A percentile compares a stretch with the other conserved stretches of the same genome.
These are phyloP conservation scores for Pulveroboletus sp. DNA, from an alignment of 768 basidiomycete species.

Conservation along the genomic window DNA sequence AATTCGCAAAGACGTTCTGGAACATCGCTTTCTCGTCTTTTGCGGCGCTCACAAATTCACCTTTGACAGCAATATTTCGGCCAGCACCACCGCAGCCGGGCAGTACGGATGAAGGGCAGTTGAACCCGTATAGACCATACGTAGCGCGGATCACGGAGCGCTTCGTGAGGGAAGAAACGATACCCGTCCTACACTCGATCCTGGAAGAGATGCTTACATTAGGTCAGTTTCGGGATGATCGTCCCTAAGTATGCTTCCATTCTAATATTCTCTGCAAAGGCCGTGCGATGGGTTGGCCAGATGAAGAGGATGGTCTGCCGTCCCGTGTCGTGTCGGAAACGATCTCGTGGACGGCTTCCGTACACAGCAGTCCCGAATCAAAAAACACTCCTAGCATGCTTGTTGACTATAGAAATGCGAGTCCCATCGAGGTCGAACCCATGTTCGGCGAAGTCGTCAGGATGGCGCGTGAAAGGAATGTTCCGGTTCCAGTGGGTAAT, in stretches of 20 bases:
- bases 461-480: slow-evolving; percentile 14
- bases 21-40: slow-evolving; percentile 54
- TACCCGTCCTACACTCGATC: slow-evolving; percentile 45
- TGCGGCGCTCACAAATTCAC: slow-evolving; percentile 46
- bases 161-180: slow-evolving; percentile 39
- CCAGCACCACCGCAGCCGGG: slow-evolving; percentile 31
- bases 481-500: slow-evolving; percentile 13
- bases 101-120: slow-evolving; percentile 14
- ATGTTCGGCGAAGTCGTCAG: slow-evolving; percentile 52
- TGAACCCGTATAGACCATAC: slow-evolving; percentile 38
- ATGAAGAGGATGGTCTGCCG: slow-evolving; percentile 44
- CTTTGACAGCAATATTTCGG: slow-evolving; percentile 50
- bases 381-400: slow-evolving; percentile 59
- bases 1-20: slow-evolving; percentile 64
- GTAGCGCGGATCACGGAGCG: slow-evolving; percentile 39
- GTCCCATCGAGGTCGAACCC: slow-evolving; percentile 64
- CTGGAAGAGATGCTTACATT: slow-evolving; percentile 44
- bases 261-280: slow-evolving; percentile 8
- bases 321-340: slow-evolving; percentile 38
- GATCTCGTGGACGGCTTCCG: slow-evolving; percentile 36
- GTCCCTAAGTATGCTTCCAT: background rate
- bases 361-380: slow-evolving; percentile 42
- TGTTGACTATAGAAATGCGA: slow-evolving; percentile 45
- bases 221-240: slow-evolving; percentile 24
- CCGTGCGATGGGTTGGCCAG: slow-evolving; percentile 37